phyloP scores from a whole-genome alignment of 2,329 filamentous ascomycete species.

The Simplicillium sp. region DNA sequence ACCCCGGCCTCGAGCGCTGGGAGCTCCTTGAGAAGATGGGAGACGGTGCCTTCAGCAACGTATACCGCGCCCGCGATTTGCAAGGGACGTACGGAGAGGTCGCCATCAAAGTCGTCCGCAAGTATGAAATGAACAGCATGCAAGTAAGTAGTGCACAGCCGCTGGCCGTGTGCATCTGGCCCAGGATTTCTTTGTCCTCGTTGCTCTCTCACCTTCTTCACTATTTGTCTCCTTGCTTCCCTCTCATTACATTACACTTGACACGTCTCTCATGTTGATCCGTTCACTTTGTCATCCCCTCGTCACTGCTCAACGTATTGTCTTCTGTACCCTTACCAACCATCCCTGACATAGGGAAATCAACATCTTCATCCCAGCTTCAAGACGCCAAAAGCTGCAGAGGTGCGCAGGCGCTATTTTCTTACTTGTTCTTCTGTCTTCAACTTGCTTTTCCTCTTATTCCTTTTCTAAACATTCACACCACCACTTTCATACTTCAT shows the following conservation, averaged over 20 bases:
- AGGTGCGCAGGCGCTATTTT: slow-evolving; percentile 61
- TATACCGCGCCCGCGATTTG: slow-evolving; percentile 78
- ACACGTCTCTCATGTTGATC: slow-evolving; percentile 1
- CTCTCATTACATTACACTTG: too few relatives aligned
- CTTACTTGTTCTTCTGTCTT: slow-evolving; percentile 18
- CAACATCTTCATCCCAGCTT: slow-evolving; percentile 93
- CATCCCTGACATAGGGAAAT: slow-evolving; percentile 58
- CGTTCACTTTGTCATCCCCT: slow-evolving; percentile 12
- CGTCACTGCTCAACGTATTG: slow-evolving; percentile 14
- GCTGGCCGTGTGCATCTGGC: slow-evolving; percentile 11
- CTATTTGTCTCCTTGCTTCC: slow-evolving; percentile 10
- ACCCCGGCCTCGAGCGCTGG: slow-evolving; percentile 50
- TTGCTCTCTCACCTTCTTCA: slow-evolving; percentile 10
- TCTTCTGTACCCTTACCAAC: slow-evolving; percentile 39
- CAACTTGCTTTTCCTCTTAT: background rate
- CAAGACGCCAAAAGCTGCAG: slow-evolving; percentile 87
- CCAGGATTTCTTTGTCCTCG: slow-evolving; percentile 13
- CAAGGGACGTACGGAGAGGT: slow-evolving; percentile 67
- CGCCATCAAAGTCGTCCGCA: slow-evolving; percentile 97
- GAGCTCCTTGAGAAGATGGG: slow-evolving; percentile 93
- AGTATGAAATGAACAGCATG: slow-evolving; percentile 97
- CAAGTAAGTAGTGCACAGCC: slow-evolving; percentile 63
- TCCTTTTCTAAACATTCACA: background rate
- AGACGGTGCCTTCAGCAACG: slow-evolving; percentile 93
- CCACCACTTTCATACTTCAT: background rate